A percentile compares a stretch with the other conserved stretches of the same genome.
These are phyloP conservation scores for Lactifluus rugatus DNA, from an alignment of 768 basidiomycete species.

Conservation along the genomic window DNA sequence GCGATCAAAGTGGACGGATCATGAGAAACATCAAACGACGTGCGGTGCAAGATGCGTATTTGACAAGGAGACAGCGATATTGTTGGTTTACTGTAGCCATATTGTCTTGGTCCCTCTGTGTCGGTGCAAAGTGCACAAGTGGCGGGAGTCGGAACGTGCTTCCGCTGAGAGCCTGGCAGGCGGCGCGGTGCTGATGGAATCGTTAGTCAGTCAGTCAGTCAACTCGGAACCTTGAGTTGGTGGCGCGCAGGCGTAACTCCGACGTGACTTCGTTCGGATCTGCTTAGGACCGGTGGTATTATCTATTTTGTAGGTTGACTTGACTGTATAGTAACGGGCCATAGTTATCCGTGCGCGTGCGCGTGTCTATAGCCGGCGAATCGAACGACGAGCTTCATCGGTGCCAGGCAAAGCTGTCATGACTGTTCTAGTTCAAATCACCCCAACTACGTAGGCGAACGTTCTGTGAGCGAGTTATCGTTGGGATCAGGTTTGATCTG, in stretches of 20 bases:
- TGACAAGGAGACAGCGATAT: conserved; percentile 1
- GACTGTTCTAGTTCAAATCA: background rate
- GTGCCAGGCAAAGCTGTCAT: background rate
- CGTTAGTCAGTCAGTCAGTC: background rate
- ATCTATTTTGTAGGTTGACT: background rate
- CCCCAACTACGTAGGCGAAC: background rate
- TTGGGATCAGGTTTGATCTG: background rate
- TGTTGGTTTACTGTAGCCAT: background rate
- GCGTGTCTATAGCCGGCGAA: background rate
- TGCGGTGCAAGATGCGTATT: background rate
- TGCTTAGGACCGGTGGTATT: conserved; percentile 1
- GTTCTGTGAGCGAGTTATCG: no score
- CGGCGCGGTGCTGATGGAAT: no score
- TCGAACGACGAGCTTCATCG: background rate
- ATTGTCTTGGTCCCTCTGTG: background rate
- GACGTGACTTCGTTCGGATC: background rate
- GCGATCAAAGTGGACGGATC: background rate
- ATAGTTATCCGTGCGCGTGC: no score
- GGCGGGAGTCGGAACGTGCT: conserved; percentile 4
- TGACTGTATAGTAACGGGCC: no score
- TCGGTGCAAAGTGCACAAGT: background rate
- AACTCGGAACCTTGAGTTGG: background rate
- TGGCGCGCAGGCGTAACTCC: background rate
- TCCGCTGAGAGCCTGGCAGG: background rate
- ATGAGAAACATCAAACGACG: background rate